Evolutionary conservation across 2,329 filamentous ascomycete genomes (phyloP).

Genomic region (Pestalotiopsis sp.): DNA sequence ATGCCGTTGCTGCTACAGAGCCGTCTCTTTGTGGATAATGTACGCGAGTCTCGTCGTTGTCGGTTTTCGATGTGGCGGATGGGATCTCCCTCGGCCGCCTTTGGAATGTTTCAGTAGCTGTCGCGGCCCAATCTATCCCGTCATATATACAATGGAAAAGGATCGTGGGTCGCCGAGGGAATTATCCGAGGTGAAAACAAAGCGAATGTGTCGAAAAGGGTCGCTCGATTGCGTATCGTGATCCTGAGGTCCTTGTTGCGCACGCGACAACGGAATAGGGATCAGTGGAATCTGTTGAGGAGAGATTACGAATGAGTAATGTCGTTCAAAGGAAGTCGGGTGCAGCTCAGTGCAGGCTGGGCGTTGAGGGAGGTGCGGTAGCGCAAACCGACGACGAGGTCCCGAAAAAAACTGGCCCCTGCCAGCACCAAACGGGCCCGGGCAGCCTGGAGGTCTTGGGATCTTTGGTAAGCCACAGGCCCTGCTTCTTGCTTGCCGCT

Average conservation of each 20-base stretch:
- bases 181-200: background rate
- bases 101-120: constrained; percentile 1
- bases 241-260: background rate
- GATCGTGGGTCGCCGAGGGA: background rate
- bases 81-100: background rate
- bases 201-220: background rate
- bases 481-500: background rate
- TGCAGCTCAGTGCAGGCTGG: background rate
- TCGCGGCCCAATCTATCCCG: constrained; percentile 4
- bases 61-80: background rate
- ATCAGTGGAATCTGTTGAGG: background rate
- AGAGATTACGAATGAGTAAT: constrained; percentile 1
- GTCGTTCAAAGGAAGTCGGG: background rate
- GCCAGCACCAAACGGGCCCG: background rate
- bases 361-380: background rate
- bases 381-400: constrained; percentile 2
- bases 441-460: background rate
- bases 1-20: background rate
- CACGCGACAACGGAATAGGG: background rate
- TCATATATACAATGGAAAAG: constrained; percentile 1
- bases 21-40: background rate
- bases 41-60: constrained; percentile 23
- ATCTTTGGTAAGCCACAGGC: background rate
- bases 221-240: background rate
- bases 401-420: background rate